Conservation (phyloP, 257 asterid species). For the Petrea volubilis region DNA sequence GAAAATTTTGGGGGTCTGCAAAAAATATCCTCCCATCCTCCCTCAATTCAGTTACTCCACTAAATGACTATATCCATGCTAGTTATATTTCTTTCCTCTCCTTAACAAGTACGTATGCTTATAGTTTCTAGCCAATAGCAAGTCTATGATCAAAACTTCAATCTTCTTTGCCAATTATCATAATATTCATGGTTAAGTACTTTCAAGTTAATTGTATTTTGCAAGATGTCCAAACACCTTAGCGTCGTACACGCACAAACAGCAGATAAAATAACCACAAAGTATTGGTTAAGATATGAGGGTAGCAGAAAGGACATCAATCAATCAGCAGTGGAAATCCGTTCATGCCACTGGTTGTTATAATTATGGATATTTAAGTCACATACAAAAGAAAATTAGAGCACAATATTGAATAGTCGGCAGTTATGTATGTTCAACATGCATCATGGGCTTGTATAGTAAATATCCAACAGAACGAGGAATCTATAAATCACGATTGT, state of each 20-base stretch:
- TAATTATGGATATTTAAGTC: not conserved
- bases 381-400: not conserved
- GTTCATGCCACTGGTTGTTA: not conserved
- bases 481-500: slow-evolving; percentile 19
- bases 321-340: not conserved
- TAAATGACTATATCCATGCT: not conserved
- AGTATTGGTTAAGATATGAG: not conserved
- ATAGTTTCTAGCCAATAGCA: not conserved
- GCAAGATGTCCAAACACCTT: not conserved
- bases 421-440: not conserved
- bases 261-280: not conserved
- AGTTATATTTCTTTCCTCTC: not conserved
- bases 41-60: not conserved
- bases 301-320: not conserved
- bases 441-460: not conserved
- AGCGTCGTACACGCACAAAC: not conserved
- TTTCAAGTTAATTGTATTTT: not conserved
- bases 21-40: not conserved
- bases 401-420: not conserved
- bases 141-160: not conserved
- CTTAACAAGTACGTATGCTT: not conserved
- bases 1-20: not conserved
- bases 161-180: not conserved
- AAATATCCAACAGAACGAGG: slow-evolving; percentile 23
- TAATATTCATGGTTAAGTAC: not conserved